Evolutionary conservation across 345 rosid species (phyloP), one percentile per base, ranked within the genome.

Genomic region (Firmiana major): DNA sequence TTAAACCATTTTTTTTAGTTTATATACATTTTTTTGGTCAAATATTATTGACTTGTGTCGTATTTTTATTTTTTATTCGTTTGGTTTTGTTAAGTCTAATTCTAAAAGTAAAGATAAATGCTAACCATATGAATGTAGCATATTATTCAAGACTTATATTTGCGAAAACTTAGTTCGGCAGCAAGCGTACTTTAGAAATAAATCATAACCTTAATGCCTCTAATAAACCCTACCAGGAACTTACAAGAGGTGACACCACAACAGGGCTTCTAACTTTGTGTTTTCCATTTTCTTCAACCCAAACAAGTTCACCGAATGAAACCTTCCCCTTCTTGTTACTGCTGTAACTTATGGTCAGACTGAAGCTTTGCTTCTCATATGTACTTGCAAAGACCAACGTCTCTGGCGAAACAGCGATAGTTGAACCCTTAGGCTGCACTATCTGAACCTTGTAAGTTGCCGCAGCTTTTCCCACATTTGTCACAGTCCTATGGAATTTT

Each of bases 241-340:
- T 69, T 48, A 69, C 58, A 26, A 48, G 9, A 43, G 85, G 80
- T 16, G 82, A 73, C 59, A 79, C 72, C 5, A 60, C 83, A 57
- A 87, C 71, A 3, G 89, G 87, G 53, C 89, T 84, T 76, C 85
- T 87, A 4, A 84, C 87, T 0, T 71, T 63, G 77, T 77, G 79
- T 2, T 53, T 64, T 4, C 82, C 87, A 71, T 73, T 81, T n/a
- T 59, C 71, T 71, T 81, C 89, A 38, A 75, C 63, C 89, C 89
- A 86, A 51, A 63, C 67, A 24, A 86, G 24, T 13, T 80, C 81
- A 46, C 89, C 86, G 75, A 17, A 80, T n/a, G 83, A 55, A 42
- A 79, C 86, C 7, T 19, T 77, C 16, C 43, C n/a, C 8, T 40
- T 40, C 42, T 22, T 55, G 51, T 55, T 49, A 40, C 63, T 55